Evolutionary conservation across 345 rosid species (phyloP), one percentile per base, ranked within the genome.

Genomic region (Triadica sebifera): DNA sequence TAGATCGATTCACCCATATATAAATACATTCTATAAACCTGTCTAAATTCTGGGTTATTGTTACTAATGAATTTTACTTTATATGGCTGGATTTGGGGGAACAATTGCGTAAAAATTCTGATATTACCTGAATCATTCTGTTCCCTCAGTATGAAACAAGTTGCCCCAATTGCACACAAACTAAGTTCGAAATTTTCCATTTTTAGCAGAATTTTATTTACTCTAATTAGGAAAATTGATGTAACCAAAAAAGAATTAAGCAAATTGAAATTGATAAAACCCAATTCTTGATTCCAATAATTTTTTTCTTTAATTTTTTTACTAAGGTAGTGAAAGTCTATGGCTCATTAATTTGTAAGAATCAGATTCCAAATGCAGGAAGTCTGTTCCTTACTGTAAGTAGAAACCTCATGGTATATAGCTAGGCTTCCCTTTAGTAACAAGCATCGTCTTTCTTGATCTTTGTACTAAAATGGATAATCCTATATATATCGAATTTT

Each of bases 281-380:
- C 38, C 41, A 47, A 39, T 67, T 70, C 71, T 76, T 65, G 69
- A 70, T 64, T 57, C 24, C 55, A 73, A 16, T 61, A 53, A 8
- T 43, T 61, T 55, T 55, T 55, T 8, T 1, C 8, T 56, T 43
- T 43, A 5, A 1, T 22, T 56, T 56, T 9, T 8, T 22, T 12
- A 20, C 4, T 12, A 6, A 8, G 56, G 24, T 29, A 29, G 34
- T 29, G 2, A 29, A 29, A 29, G 34, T 29, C 34, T 29, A 29
- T 29, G 34, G 34, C 34, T 29, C 34, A 29, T 29, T 65, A 49
- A 52, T 74, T 67, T 46, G 46, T 45, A 65, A 75, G 78, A 51
- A 77, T 75, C 71, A 79, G 83, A 76, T 66, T 79, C 85, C 84
- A 72, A 78, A 81, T 77, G 83, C 84, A 79, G 83, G 83, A 78